phyloP scores from a whole-genome alignment of 768 basidiomycete species.

The Boletus rubescentipes region DNA sequence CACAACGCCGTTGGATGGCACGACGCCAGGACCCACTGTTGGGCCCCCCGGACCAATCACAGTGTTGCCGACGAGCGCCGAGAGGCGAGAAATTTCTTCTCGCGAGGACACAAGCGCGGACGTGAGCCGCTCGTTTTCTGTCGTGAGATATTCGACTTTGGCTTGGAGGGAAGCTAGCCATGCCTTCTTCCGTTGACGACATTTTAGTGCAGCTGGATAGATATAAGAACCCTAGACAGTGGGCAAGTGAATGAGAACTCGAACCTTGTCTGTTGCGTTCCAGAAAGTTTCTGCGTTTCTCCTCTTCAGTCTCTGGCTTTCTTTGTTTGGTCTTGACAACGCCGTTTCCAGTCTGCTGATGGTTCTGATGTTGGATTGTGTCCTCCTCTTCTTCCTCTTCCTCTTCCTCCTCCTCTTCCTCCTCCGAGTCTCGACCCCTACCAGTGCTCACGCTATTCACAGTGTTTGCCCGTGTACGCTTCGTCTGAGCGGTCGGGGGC shows the following conservation, averaged over 20 bases:
- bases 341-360: conserved; percentile 12
- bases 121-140: conserved; percentile 93
- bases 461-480: conserved; percentile 41
- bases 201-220: conserved; percentile 87
- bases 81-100: conserved; percentile 88
- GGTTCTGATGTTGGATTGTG: conserved; percentile 17
- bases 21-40: conserved; percentile 30
- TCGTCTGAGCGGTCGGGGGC: conserved; percentile 23
- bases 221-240: conserved; percentile 3
- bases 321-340: conserved; percentile 40
- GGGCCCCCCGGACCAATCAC: conserved; percentile 46
- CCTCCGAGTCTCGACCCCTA: conserved; percentile 37
- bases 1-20: conserved; percentile 28
- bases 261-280: conserved; percentile 96
- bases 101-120: conserved; percentile 82
- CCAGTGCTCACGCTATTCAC: conserved; percentile 29
- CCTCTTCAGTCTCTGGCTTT: conserved; percentile 96
- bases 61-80: conserved; percentile 65
- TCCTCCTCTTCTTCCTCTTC: conserved; percentile 41
- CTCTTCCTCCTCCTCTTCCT: conserved; percentile 40
- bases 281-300: conserved; percentile 94
- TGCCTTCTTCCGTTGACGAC: conserved; percentile 98
- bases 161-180: conserved; percentile 93
- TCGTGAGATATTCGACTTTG: conserved; percentile 88
- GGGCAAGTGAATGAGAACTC: neutral